Conservation (phyloP, 129 eudicot species). For the Cynara cardunculus region DNA sequence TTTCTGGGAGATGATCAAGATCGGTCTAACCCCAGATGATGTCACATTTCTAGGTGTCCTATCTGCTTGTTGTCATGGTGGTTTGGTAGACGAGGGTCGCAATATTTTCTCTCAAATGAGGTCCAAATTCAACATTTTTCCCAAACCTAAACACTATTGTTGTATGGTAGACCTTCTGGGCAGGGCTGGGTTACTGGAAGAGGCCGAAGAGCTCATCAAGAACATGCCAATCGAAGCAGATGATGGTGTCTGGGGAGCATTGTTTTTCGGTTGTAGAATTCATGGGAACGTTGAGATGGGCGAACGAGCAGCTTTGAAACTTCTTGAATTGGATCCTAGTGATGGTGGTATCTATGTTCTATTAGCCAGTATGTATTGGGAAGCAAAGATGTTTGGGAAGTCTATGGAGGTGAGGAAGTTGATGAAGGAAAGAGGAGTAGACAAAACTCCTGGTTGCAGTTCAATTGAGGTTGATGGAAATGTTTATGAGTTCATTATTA, state of each 20-base stretch:
- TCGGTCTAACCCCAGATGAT: slow-evolving; percentile 50
- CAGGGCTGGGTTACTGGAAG: slow-evolving; percentile 49
- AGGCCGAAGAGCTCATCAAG: slow-evolving; percentile 44
- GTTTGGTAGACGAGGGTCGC: slow-evolving; percentile 58
- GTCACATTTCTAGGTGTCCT: slow-evolving; percentile 50
- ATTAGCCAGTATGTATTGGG: slow-evolving; percentile 56
- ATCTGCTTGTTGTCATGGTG: slow-evolving; percentile 67
- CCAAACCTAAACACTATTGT: slow-evolving; percentile 45
- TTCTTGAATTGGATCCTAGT: slow-evolving; percentile 54
- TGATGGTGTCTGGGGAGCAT: slow-evolving; percentile 60
- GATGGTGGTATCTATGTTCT: slow-evolving; percentile 58
- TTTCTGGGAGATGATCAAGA: slow-evolving; percentile 44
- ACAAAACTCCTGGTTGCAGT: slow-evolving; percentile 68
- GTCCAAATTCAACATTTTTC: slow-evolving; percentile 35
- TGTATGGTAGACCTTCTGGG: slow-evolving; percentile 65
- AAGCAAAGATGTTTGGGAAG: slow-evolving; percentile 46
- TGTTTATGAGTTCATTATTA: slow-evolving; percentile 40
- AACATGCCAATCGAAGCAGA: slow-evolving; percentile 54
- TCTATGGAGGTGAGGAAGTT: slow-evolving; percentile 47
- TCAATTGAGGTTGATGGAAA: slow-evolving; percentile 51
- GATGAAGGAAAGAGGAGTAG: slow-evolving; percentile 61
- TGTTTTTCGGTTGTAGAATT: slow-evolving; percentile 47
- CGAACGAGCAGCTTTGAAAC: slow-evolving; percentile 48
- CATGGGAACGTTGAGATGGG: slow-evolving; percentile 52
- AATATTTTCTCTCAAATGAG: slow-evolving; percentile 41